Base-by-base conservation (phyloP, 371 early-diverging fungal genomes). In the Rhizoclosmatium hyalinum region DNA sequence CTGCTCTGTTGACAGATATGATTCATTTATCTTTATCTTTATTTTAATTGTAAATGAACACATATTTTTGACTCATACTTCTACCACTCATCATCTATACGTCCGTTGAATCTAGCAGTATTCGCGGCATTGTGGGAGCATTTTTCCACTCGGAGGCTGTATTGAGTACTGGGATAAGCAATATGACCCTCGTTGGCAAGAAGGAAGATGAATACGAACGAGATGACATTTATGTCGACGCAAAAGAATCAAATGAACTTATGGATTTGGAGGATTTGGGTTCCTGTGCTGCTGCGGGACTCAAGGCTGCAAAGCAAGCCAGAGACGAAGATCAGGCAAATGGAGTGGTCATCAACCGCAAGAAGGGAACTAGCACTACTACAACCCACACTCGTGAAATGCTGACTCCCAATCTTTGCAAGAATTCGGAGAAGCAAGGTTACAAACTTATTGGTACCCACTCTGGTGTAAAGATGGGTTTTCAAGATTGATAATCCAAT, bases 251-350 rank as follows among this genome's bases (percentile, higher is more conserved):
- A 0, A 89, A 82, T 21, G 88, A 88, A 55, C 87, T 93, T 86
- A 82, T 93, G n/a, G 93, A 93, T 78, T 65, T 93, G 56, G 93
- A 93, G 79, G 92, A 92, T 71, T 88, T 92, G 87, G 92, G 92
- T 46, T 81, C 81, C 10, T 85, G 91, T 78, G 92, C 91, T 5
- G 42, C 73, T 21, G 68, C 56, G 44, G 68, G 66, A 3, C 19
- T 67, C 46, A 55, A 64, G 44, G 64, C 58, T 1, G 77, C 80
- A 54, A 89, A 89, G 67, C 82, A 90, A 42, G 85, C 86, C 71
- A 85, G 81, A 65, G 87, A 81, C 0, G 91, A 91, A 46, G 85
- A 84, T 45, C 87, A 79, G 21, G 83, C 77, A 71, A 83, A 10
- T 17, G 71, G 39, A 17, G 32, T 75, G 21, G 71, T 70, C 2